Evolutionary conservation across 1,139 yeast genomes (phyloP).

Genomic region (Magnusiomyces clavatus): DNA sequence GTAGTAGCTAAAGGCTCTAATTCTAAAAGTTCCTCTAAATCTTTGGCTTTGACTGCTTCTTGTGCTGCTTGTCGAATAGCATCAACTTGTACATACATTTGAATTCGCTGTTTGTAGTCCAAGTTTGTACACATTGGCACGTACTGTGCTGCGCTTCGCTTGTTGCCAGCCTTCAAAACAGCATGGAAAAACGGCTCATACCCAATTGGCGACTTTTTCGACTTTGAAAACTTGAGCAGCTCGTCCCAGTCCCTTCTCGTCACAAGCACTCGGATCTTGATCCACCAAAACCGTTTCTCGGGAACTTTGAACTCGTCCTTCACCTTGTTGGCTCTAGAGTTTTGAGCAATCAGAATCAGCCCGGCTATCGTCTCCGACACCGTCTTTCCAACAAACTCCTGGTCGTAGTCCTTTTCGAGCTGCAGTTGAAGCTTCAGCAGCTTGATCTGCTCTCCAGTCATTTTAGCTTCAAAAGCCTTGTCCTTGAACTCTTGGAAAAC

Average conservation of each 20-base stretch:
- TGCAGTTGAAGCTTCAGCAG: slow-evolving; percentile 46
- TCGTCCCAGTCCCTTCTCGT: slow-evolving; percentile 53
- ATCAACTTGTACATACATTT: slow-evolving; percentile 45
- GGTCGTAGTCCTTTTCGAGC: slow-evolving; percentile 47
- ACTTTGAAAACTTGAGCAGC: slow-evolving; percentile 41
- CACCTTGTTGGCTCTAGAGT: slow-evolving; percentile 48
- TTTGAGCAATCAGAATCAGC: slow-evolving; percentile 52
- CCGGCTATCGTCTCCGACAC: slow-evolving; percentile 47
- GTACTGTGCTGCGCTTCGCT: slow-evolving; percentile 37
- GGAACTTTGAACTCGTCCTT: slow-evolving; percentile 56
- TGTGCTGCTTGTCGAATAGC: slow-evolving; percentile 51
- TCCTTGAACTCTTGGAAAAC: slow-evolving; percentile 25
- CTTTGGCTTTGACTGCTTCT: slow-evolving; percentile 53
- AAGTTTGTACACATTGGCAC: slow-evolving; percentile 33
- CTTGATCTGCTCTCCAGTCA: slow-evolving; percentile 44
- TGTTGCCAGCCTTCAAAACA: slow-evolving; percentile 44
- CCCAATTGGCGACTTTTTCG: slow-evolving; percentile 64
- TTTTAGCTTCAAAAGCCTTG: slow-evolving; percentile 26
- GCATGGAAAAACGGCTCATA: slow-evolving; percentile 56
- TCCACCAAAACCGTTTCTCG: slow-evolving; percentile 56
- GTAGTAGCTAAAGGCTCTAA: slow-evolving; percentile 33
- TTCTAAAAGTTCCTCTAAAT: slow-evolving; percentile 37
- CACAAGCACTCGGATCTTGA: slow-evolving; percentile 49
- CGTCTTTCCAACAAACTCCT: slow-evolving; percentile 48
- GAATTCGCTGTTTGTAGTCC: slow-evolving; percentile 38